Evolutionary conservation across 1,284 basidiomycete species (phyloP).

Genomic region (Bondarzewia mesenterica): DNA sequence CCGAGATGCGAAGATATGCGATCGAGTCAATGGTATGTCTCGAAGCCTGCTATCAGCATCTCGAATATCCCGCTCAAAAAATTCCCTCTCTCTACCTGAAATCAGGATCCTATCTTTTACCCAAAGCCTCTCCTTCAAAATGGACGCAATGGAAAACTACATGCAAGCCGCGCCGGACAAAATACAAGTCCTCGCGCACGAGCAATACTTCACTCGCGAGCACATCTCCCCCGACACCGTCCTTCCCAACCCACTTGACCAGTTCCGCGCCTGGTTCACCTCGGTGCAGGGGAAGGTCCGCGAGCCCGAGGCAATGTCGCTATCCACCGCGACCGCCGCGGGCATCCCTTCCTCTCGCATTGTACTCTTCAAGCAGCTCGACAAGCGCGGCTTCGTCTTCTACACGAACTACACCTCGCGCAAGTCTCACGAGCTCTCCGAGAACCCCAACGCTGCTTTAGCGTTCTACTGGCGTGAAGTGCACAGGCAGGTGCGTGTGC

Average conservation of each 20-base stretch:
- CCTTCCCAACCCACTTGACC: constrained; percentile 62
- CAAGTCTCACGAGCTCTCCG: constrained; percentile 76
- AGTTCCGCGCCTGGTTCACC: constrained; percentile 83
- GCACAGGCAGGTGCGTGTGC: constrained; percentile 75
- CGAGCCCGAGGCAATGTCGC: constrained; percentile 84
- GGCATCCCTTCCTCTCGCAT: constrained; percentile 83
- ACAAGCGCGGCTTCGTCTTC: constrained; percentile 85
- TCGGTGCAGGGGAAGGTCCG: constrained; percentile 51
- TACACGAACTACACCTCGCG: constrained; percentile 95
- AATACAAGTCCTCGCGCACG: constrained; percentile 62
- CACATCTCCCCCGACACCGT: constrained; percentile 52
- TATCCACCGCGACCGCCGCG: constrained; percentile 68
- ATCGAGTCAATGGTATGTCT: not conserved
- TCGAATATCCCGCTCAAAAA: not conserved
- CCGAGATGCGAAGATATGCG: too few relatives aligned
- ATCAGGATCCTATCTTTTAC: not conserved
- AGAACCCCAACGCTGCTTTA: constrained; percentile 75
- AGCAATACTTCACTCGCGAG: constrained; percentile 66
- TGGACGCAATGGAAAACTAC: constrained; percentile 16
- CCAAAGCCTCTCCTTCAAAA: constrained; percentile 5
- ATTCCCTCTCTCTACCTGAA: not conserved
- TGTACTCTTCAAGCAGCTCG: constrained; percentile 89
- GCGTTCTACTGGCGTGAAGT: constrained; percentile 92
- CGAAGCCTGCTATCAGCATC: too few relatives aligned
- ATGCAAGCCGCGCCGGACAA: constrained; percentile 32